phyloP scores from a whole-genome alignment of 2,329 filamentous ascomycete genomes.

The Ceratocystis albifundus region DNA sequence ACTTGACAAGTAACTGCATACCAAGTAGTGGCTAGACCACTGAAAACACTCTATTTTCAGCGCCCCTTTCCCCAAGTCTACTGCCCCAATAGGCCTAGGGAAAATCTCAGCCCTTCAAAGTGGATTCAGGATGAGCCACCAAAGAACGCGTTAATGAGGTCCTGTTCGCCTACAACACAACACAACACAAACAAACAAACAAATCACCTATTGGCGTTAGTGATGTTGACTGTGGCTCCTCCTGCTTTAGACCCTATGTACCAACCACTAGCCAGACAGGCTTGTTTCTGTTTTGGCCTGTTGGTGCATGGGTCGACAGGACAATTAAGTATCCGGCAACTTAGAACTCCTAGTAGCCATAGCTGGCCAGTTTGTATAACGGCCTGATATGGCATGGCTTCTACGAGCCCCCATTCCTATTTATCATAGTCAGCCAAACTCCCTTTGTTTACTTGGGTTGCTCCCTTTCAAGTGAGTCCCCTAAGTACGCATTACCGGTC shows the following conservation, averaged over 20 bases:
- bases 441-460: background rate
- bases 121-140: background rate
- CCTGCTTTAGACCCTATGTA: background rate
- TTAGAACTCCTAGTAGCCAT: background rate
- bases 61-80: background rate
- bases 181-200: conserved; percentile 1
- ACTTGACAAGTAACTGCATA: background rate
- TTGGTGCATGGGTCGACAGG: background rate
- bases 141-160: background rate
- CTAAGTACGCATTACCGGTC: background rate
- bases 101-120: background rate
- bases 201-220: background rate
- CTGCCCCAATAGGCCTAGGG: background rate
- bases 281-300: background rate
- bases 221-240: background rate
- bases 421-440: too few species aligned
- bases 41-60: background rate
- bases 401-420: background rate
- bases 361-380: background rate
- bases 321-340: background rate
- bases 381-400: background rate
- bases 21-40: background rate
- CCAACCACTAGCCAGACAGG: background rate
- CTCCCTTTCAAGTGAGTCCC: background rate
- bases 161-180: background rate